phyloP scores from a whole-genome alignment of 805 yeast species.

The Metschnikowia kofuensis region DNA sequence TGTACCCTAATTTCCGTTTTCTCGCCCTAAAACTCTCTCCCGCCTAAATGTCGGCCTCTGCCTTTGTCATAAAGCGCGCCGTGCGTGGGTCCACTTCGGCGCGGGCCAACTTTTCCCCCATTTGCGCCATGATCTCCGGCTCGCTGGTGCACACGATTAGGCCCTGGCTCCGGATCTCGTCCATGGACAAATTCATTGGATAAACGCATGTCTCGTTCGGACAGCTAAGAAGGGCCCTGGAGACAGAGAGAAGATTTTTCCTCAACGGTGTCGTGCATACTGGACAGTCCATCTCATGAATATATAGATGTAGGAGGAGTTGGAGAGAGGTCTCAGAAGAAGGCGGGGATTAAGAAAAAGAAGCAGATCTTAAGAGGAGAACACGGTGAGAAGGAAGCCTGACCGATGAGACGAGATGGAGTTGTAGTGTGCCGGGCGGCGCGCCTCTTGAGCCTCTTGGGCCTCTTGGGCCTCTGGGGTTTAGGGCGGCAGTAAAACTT shows the following conservation, averaged over 20 bases:
- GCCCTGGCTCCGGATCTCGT: slow-evolving; percentile 25
- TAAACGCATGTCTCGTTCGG: slow-evolving; percentile 27
- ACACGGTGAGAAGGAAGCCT: too few species aligned
- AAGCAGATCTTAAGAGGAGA: too few species aligned
- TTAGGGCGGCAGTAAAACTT: too few species aligned
- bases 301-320: not conserved
- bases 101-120: slow-evolving; percentile 24
- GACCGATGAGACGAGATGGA: too few species aligned
- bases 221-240: slow-evolving; percentile 27
- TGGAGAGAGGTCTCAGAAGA: not conserved
- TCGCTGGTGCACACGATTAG: slow-evolving; percentile 22
- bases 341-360: too few species aligned
- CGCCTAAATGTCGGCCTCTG: not conserved
- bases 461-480: too few species aligned
- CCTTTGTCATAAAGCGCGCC: slow-evolving; percentile 23
- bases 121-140: slow-evolving; percentile 24
- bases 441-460: too few species aligned
- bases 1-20: not conserved
- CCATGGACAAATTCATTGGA: slow-evolving; percentile 32
- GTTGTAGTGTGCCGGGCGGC: too few species aligned
- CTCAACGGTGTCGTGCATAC: slow-evolving; percentile 23
- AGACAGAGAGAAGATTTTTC: slow-evolving; percentile 27
- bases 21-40: not conserved
- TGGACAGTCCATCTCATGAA: slow-evolving; percentile 26
- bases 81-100: slow-evolving; percentile 26